Base-by-base conservation (phyloP, 2,329 filamentous ascomycete species). In the Chrysoporthe puriensis region DNA sequence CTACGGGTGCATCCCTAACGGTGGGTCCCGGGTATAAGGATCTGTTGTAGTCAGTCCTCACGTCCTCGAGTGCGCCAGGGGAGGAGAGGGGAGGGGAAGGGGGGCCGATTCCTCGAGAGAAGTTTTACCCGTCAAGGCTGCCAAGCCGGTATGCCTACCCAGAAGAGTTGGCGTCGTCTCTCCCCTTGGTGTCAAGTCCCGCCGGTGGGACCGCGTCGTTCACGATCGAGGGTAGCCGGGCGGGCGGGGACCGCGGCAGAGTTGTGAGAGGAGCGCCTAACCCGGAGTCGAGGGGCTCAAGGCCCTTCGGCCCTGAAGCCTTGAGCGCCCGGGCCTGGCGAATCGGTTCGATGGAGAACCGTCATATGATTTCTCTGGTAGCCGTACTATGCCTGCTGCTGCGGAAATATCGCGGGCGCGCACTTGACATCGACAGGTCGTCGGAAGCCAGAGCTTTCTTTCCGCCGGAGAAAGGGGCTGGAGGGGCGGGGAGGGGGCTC, bases 301-400 rank as follows among this genome's bases (percentile, higher is more conserved):
- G 63, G 63, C 43, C 34, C 63, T 65, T 65, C 63, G 63, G 63
- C 43, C 63, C 63, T 65, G 34, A 65, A 59, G 26, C 54, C 63
- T 60, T 43, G 32, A 42, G 32, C 2, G 16, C 40, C 34, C 13
- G 8, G n/a, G 8, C 43, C 8, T 32, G 43, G 50, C 43, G n/a
- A 48, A 21, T 48, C 34, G 43, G 26, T n/a, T 42, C 36, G 7
- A 21, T 4, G 46, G 32, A 52, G 60, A 14, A 2, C 54, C 59
- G 50, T 48, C 32, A 50, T 48, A 62, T 62, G 6, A 48, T 46
- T 11, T 48, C 26, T 32, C 4, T 18, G 43, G 6, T 18, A 43
- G 43, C 14, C 16, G 18, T 26, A 4, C 26, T 2, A 26, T 26
- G 26, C 26, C 26, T 26, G 26, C 26, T 26, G 16, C 9, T 4